These are phyloP conservation scores for Eimeria necatrix DNA, from an alignment of 169 alveolate species.

Conservation along the genomic window DNA sequence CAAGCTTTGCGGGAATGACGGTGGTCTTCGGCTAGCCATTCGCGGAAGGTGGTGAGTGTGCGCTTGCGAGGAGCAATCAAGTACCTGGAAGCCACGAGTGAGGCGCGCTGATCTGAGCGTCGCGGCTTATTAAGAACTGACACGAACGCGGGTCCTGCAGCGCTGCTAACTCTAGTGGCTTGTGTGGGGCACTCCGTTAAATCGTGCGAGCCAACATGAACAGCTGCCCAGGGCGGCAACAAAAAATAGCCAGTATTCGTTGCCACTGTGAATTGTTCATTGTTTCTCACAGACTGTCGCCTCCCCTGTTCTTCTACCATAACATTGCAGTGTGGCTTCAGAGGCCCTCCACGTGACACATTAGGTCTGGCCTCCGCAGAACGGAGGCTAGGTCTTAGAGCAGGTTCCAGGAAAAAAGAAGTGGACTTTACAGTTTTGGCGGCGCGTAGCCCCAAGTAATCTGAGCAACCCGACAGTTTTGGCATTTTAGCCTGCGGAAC, in stretches of 20 bases:
- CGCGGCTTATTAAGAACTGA: not conserved
- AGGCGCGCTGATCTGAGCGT: constrained; percentile 11
- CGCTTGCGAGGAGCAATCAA: constrained; percentile 50
- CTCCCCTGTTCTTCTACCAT: not conserved
- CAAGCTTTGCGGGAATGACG: constrained; percentile 52
- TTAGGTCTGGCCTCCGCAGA: not conserved
- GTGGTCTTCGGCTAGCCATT: constrained; percentile 70
- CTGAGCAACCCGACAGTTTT: not conserved
- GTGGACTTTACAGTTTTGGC: not conserved
- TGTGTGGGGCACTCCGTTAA: constrained; percentile 59
- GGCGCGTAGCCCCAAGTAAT: not conserved
- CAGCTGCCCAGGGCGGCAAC: constrained; percentile 65
- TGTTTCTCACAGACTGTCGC: not conserved
- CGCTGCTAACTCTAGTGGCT: not conserved
- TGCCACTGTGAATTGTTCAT: constrained; percentile 24
- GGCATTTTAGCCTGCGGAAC: not conserved
- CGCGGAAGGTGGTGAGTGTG: constrained; percentile 67
- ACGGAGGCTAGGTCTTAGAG: not conserved
- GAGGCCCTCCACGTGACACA: not conserved
- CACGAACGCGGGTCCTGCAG: constrained; percentile 21
- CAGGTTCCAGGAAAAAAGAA: not conserved
- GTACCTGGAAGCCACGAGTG: not conserved
- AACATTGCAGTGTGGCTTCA: not conserved
- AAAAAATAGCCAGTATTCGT: constrained; percentile 26
- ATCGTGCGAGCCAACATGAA: constrained; percentile 64